phyloP scores from a whole-genome alignment of 345 rosid genomes.

The Brassica nigra region DNA sequence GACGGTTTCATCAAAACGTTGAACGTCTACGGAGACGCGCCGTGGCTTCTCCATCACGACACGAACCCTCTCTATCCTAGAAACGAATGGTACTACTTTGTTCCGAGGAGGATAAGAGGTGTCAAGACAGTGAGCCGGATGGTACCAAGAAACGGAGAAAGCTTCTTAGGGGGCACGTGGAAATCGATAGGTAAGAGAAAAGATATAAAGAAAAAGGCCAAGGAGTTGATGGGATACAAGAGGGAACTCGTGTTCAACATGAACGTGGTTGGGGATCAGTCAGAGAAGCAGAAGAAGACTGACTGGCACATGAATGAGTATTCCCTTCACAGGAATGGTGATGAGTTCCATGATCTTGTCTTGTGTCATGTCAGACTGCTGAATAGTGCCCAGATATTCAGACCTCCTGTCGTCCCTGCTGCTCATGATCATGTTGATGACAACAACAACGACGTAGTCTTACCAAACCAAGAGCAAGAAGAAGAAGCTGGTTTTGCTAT shows the following conservation, averaged over 20 bases:
- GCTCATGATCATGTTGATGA: background rate
- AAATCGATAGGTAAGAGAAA: background rate
- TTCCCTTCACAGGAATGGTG: background rate
- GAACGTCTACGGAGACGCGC: slow-evolving; percentile 11
- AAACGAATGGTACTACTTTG: slow-evolving; percentile 4
- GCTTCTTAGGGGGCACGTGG: slow-evolving; percentile 5
- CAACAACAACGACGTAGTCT: background rate
- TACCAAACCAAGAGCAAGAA: background rate
- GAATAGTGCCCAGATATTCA: background rate
- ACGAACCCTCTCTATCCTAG: background rate
- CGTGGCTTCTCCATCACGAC: slow-evolving; percentile 21
- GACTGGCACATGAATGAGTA: background rate
- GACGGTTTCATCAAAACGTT: background rate
- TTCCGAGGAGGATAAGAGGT: background rate
- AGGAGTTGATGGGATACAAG: background rate
- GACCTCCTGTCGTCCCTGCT: background rate
- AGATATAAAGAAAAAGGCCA: background rate
- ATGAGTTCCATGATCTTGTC: background rate
- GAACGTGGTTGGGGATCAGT: background rate
- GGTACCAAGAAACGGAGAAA: background rate
- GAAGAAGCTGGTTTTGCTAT: background rate
- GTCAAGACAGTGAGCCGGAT: background rate
- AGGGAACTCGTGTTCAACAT: background rate
- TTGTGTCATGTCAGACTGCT: background rate
- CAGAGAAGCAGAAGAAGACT: background rate